These are phyloP conservation scores for Cenchrus americanus DNA, from an alignment of 176 grass and related monocot species.

Conservation along the genomic window DNA sequence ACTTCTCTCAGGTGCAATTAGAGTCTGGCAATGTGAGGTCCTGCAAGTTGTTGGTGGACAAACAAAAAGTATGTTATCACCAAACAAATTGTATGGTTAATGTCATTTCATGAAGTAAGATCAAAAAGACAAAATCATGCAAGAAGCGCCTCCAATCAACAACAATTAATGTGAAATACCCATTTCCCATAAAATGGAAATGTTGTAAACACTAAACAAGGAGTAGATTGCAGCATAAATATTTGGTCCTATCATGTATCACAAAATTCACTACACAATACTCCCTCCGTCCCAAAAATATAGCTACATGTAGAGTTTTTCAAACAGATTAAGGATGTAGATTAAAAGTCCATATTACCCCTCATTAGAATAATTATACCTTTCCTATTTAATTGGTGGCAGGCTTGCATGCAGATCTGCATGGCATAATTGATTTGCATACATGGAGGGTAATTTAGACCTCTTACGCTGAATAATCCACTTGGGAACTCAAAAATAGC, in stretches of 20 bases:
- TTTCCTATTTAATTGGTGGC: no score
- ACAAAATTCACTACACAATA: background rate
- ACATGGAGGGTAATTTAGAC: no score
- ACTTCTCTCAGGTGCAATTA: slow-evolving; percentile 21
- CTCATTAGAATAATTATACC: no score
- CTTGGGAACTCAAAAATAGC: no score
- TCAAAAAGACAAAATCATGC: background rate
- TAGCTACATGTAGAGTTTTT: no score
- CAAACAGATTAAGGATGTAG: no score
- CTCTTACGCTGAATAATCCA: no score
- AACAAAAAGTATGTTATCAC: slow-evolving; percentile 23
- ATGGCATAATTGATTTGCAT: no score
- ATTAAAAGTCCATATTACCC: no score
- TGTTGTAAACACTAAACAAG: background rate
- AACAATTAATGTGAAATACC: slow-evolving; percentile 20
- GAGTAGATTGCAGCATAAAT: slow-evolving; percentile 2
- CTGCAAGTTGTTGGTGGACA: slow-evolving; percentile 35
- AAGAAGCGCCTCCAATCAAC: slow-evolving; percentile 8
- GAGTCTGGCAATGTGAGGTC: background rate
- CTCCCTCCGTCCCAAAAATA: no score
- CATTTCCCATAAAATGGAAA: background rate
- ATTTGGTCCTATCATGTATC: background rate
- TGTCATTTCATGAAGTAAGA: slow-evolving; percentile 1
- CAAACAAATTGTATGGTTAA: slow-evolving; percentile 4
- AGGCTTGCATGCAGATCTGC: no score